phyloP scores from a whole-genome alignment of 306 rosid species.

The Amphicarpaea edgeworthii region DNA sequence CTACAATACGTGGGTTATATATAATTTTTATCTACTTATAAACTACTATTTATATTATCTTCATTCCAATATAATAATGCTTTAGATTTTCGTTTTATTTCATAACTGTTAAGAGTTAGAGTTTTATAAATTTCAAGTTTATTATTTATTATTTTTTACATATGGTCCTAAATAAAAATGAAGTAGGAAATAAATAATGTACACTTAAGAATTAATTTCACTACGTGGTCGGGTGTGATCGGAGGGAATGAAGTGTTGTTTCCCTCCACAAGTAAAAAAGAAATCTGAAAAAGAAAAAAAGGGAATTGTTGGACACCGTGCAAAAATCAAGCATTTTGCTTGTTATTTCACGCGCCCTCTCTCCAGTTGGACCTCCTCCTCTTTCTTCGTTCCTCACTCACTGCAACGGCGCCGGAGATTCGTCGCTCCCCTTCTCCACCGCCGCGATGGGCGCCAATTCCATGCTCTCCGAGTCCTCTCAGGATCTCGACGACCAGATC shows the following conservation, averaged over 20 bases:
- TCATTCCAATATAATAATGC: too few species aligned
- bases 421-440: constrained; percentile 15
- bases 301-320: constrained; percentile 45
- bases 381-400: constrained; percentile 31
- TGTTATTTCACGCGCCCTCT: constrained; percentile 60
- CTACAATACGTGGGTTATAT: too few species aligned
- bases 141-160: too few species aligned
- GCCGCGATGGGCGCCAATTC: constrained; percentile 77
- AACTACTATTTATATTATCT: too few species aligned
- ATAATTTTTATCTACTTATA: too few species aligned
- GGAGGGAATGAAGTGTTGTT: constrained; percentile 1
- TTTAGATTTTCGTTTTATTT: too few species aligned
- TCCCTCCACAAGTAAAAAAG: constrained; percentile 26
- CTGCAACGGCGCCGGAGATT: constrained; percentile 40
- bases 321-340: constrained; percentile 45
- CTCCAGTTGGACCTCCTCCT: constrained; percentile 10
- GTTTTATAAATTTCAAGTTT: too few species aligned
- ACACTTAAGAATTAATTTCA: not conserved
- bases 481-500: constrained; percentile 94
- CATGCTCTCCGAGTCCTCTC: constrained; percentile 58
- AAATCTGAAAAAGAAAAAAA: constrained; percentile 29
- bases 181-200: too few species aligned
- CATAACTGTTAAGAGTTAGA: too few species aligned
- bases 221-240: constrained; percentile 1
- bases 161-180: too few species aligned